Base-by-base conservation (phyloP, 164 flowering plant genomes). In the Vitis riparia region DNA sequence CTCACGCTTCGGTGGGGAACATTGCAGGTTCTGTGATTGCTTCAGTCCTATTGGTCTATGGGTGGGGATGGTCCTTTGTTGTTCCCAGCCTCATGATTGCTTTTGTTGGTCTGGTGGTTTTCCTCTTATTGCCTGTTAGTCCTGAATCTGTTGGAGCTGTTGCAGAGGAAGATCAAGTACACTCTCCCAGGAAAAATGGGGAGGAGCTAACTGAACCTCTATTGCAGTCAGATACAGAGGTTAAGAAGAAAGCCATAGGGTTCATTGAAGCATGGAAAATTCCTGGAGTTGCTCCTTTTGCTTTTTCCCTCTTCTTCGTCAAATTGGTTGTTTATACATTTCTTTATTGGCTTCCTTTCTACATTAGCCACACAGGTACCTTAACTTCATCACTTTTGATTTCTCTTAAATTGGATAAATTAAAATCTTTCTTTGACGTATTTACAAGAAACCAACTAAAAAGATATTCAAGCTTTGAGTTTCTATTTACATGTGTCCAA, bases 31-130 rank as follows among this genome's bases (percentile, higher is more conserved):
- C 98, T 56, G 71, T 94, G 70, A 73, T 92, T 71, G 99, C 93
- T 70, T 81, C 99, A 1, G 82, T 84, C 11, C 47, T 94, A 60
- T 77, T 94, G 81, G 80, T 65, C 51, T 91, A 89, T 68, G 99
- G 99, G 9, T 94, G 99, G 99, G 99, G 99, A 63, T 92, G 98
- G 98, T 94, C 99, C 3, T 85, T 92, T 78, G 88, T 79, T 60
- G 86, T 87, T 48, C 97, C 99, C 14, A 96, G 97, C 51, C 67
- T 90, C 10, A 69, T 90, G 44, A 91, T 94, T 69, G 80, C 77
- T 17, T 73, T 87, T 23, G 17, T 82, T 5, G 99, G 98, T 1
- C 8, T 91, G 67, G 67, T 80, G 51, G 84, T 90, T 62, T 87
- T 92, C 67, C 74, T 92, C 13, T 55, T 91, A 16, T 74, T 94